phyloP scores from a whole-genome alignment of 371 early-diverging fungal species.

The Mortierella sp. region DNA sequence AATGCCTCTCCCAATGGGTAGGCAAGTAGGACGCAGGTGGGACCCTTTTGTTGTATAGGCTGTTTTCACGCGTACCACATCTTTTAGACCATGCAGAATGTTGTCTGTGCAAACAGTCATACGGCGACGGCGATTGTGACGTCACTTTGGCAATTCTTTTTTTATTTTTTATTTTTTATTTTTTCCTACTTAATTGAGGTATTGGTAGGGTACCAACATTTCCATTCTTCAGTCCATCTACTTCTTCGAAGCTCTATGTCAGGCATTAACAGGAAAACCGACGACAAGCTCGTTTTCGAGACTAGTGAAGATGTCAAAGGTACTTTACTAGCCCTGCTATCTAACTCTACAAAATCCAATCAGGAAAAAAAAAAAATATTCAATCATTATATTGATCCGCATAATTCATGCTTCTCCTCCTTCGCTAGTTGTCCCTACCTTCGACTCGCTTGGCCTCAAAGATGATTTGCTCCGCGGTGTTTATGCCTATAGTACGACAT shows the following conservation, averaged over 20 bases:
- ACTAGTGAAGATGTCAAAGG: slow-evolving; percentile 75
- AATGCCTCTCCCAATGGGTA: too few relatives aligned
- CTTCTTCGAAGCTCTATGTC: slow-evolving; percentile 26
- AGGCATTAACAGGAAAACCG: slow-evolving; percentile 59
- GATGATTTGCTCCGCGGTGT: slow-evolving; percentile 97
- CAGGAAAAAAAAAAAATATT: not conserved
- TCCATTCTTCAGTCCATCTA: not conserved
- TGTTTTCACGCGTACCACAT: too few relatives aligned
- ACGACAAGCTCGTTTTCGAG: slow-evolving; percentile 75
- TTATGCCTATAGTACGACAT: slow-evolving; percentile 88
- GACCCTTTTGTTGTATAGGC: too few relatives aligned
- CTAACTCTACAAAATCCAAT: too few relatives aligned
- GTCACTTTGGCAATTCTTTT: too few relatives aligned
- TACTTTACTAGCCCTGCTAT: too few relatives aligned
- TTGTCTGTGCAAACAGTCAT: too few relatives aligned
- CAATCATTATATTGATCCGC: too few relatives aligned
- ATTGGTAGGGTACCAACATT: not conserved
- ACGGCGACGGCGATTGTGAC: too few relatives aligned
- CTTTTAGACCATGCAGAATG: too few relatives aligned
- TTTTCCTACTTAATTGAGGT: not conserved
- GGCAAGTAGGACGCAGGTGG: too few relatives aligned
- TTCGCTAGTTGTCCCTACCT: slow-evolving; percentile 82
- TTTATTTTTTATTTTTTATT: not conserved
- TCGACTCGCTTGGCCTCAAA: slow-evolving; percentile 94
- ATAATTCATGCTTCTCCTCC: slow-evolving; percentile 2